These are phyloP conservation scores for Chrysoporthe cubensis DNA, from an alignment of 2,329 filamentous ascomycete species.

Conservation along the genomic window DNA sequence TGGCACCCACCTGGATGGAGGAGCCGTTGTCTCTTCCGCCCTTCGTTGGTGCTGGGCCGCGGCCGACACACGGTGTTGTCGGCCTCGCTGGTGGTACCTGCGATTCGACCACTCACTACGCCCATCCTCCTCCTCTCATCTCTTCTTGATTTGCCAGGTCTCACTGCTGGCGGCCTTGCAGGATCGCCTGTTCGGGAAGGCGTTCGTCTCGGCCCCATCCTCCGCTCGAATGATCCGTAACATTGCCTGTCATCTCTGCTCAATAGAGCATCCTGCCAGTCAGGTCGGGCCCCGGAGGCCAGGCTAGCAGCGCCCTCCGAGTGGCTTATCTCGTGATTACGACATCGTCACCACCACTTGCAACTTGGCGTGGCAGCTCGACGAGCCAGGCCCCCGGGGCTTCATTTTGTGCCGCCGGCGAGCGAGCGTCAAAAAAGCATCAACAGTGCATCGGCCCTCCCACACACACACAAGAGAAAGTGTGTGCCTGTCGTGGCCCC, in stretches of 20 bases:
- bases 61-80: no score
- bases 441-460: background rate
- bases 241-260: background rate
- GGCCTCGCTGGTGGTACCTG: no score
- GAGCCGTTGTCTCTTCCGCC: no score
- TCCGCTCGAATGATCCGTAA: background rate
- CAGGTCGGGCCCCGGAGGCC: slow-evolving; percentile 1
- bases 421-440: no score
- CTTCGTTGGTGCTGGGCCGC: no score
- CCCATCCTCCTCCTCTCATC: background rate
- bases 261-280: background rate
- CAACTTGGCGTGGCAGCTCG: background rate
- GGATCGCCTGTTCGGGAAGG: slow-evolving; percentile 11
- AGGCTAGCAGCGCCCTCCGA: slow-evolving; percentile 9
- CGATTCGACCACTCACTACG: background rate
- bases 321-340: slow-evolving; percentile 9
- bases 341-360: background rate
- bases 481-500: no score
- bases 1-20: no score
- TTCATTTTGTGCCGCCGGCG: background rate
- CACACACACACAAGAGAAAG: background rate
- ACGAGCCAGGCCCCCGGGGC: background rate
- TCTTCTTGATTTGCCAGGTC: background rate
- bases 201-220: slow-evolving; percentile 4
- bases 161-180: background rate